Conservation (phyloP, 2,329 filamentous ascomycete species). For the Fusarium sp. region DNA sequence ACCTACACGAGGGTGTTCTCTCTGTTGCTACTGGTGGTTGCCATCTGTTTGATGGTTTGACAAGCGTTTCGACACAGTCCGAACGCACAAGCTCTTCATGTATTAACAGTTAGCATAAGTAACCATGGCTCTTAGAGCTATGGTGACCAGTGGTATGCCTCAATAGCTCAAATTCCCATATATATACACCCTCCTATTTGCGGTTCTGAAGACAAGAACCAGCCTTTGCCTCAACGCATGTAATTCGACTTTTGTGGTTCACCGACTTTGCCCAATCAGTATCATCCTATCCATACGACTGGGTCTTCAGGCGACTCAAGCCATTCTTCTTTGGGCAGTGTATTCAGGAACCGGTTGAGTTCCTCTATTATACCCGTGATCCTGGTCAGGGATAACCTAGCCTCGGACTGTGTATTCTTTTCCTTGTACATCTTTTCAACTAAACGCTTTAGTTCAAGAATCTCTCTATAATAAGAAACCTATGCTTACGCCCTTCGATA, state of each 20-base stretch:
- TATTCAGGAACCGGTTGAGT: slow-evolving; percentile 17
- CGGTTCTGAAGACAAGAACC: background rate
- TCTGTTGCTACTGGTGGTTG: background rate
- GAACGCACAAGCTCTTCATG: background rate
- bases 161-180: background rate
- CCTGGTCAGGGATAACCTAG: slow-evolving; percentile 12
- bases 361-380: slow-evolving; percentile 15
- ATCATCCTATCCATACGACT: background rate
- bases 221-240: background rate
- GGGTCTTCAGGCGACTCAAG: slow-evolving; percentile 17
- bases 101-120: background rate
- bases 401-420: background rate
- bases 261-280: background rate
- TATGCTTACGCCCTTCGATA: slow-evolving; percentile 17
- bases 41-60: background rate
- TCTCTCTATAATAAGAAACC: background rate
- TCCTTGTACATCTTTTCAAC: slow-evolving; percentile 14
- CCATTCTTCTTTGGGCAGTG: slow-evolving; percentile 30
- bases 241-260: background rate
- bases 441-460: background rate
- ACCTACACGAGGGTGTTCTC: background rate
- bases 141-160: background rate
- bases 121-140: background rate
- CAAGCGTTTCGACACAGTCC: background rate
- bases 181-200: background rate